phyloP scores from a whole-genome alignment of 805 yeast species.

The Nakazawaea ishiwadae region DNA sequence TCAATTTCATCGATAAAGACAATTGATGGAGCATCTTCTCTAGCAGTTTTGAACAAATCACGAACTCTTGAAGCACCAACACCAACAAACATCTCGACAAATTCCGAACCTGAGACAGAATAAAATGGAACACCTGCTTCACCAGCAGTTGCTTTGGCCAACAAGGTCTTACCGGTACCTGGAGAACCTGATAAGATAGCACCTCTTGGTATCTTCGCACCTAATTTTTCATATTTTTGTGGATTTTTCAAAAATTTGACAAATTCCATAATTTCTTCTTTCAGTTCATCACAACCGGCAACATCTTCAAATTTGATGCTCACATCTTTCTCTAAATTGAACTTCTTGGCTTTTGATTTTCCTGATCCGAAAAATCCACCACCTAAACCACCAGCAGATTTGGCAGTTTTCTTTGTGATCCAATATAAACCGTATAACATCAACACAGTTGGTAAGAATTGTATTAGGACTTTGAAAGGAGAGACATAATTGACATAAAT shows the following conservation, averaged over 20 bases:
- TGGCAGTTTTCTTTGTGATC: constrained; percentile 48
- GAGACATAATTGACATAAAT: constrained; percentile 67
- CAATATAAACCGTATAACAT: constrained; percentile 76
- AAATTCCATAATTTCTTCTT: constrained; percentile 93
- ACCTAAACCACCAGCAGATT: constrained; percentile 28
- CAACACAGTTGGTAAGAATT: constrained; percentile 75
- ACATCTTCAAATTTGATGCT: constrained; percentile 83
- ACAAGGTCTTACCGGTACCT: constrained; percentile 92
- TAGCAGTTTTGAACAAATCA: constrained; percentile 84
- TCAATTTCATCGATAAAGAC: constrained; percentile 93
- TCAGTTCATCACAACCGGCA: constrained; percentile 94
- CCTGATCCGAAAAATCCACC: constrained; percentile 76
- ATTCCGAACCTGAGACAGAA: constrained; percentile 90
- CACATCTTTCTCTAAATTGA: constrained; percentile 79
- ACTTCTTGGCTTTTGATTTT: constrained; percentile 72
- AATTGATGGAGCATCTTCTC: constrained; percentile 86
- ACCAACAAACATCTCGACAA: constrained; percentile 96
- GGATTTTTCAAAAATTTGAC: constrained; percentile 87
- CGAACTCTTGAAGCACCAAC: constrained; percentile 95
- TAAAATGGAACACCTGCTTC: constrained; percentile 94
- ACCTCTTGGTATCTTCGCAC: constrained; percentile 94
- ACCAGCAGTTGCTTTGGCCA: constrained; percentile 95
- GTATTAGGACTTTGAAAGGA: constrained; percentile 55
- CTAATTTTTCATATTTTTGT: constrained; percentile 74
- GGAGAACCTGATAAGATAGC: constrained; percentile 94